These are phyloP conservation scores for Echinochloa phyllopogon DNA, from an alignment of 176 grass and related monocot species.

Conservation along the genomic window DNA sequence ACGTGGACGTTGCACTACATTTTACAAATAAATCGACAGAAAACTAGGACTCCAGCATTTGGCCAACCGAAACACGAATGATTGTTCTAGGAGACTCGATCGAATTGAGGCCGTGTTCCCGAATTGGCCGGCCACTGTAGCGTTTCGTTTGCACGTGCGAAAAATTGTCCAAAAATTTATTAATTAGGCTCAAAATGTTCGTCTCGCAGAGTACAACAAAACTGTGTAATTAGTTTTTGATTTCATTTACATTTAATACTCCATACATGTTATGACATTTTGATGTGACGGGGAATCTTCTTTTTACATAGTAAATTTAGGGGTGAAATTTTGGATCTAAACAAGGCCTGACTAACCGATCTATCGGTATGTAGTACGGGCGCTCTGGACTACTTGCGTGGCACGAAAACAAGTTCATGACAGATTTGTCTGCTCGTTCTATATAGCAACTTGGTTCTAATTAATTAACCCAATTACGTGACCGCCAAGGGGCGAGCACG, in stretches of 20 bases:
- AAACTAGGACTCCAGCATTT: neutral
- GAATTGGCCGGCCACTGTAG: too few relatives aligned
- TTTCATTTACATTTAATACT: too few relatives aligned
- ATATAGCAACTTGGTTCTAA: neutral
- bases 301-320: too few relatives aligned
- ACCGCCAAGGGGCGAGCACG: neutral
- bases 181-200: too few relatives aligned
- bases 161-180: too few relatives aligned
- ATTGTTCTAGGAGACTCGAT: neutral
- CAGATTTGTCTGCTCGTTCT: neutral
- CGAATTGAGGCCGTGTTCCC: too few relatives aligned
- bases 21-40: neutral
- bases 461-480: neutral
- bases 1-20: neutral
- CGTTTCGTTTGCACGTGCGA: too few relatives aligned
- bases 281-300: too few relatives aligned
- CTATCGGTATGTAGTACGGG: neutral
- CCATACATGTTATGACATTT: too few relatives aligned
- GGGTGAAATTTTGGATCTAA: too few relatives aligned
- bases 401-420: constrained; percentile 11
- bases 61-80: neutral
- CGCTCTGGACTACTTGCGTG: constrained; percentile 36
- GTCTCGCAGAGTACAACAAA: too few relatives aligned
- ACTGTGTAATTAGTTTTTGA: too few relatives aligned
- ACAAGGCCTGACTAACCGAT: neutral